Base-by-base conservation (phyloP, 805 yeast species). In the Metschnikowia anglica region DNA sequence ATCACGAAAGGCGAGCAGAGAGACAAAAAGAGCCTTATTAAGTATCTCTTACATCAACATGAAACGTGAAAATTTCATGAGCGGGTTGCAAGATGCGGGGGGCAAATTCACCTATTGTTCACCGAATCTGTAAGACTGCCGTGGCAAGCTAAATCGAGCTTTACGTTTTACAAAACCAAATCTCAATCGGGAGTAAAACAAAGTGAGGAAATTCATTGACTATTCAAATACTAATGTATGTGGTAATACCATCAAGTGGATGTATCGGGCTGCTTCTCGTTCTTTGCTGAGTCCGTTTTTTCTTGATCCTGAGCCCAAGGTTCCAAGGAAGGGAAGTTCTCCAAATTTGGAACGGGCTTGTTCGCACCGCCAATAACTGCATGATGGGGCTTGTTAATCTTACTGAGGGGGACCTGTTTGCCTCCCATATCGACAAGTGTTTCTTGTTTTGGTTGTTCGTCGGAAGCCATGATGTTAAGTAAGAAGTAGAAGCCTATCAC, bases 311-410 rank as follows among this genome's bases (percentile, higher is more conserved):
- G 38, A 13, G 46, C 53, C 41, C 46, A 43, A 4, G 53, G 53
- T 47, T 49, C 53, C 44, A 49, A 47, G 24, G 51, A 45, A 18
- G 53, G 53, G 23, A 49, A 49, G 39, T 39, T 43, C 23, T 48
- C 50, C 40, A 46, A 36, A 28, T 47, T 41, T 13, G 54, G 54
- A 18, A 48, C 38, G n/a, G 54, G 43, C 43, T 48, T 50, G 32
- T 48, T 34, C 29, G 45, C 43, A 36, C 53, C 51, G 15, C 52
- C 55, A 34, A 53, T 34, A 18, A 53, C 51, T 28, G 47, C 55
- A 30, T 46, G 38, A 43, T 70, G 76, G 4, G 76, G 76, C 46
- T 65, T 67, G 54, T 60, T 68, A 47, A 71, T 64, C 33, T 39
- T 39, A 36, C 51, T 53, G 44, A 66, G 62, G 5, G 74, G 75